Base-by-base conservation (phyloP, 2,329 filamentous ascomycete species). In the Cytospora paraplurivora region DNA sequence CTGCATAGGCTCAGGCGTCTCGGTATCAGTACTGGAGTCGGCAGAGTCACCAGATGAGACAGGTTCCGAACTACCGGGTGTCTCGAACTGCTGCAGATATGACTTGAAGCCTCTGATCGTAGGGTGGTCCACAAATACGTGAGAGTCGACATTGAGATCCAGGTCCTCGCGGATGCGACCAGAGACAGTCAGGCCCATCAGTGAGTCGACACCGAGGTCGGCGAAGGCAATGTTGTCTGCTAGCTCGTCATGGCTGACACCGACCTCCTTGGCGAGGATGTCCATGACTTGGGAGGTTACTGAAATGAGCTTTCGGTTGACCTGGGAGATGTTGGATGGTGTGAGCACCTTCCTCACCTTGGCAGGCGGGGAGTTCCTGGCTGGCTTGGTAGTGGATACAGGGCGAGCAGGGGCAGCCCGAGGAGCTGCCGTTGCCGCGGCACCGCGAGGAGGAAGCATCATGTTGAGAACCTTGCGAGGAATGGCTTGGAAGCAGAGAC, bases 401-500 rank as follows among this genome's bases (percentile, higher is more conserved):
- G 74, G 74, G 13, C 68, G 66, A 15, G 73, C 63, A 11, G 73
- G 69, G 4, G 72, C 68, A 32, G 77, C 71, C 7, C 75, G 69
- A 32, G 74, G 67, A 50, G 77, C 70, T 37, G 74, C 72, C 50
- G 76, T 74, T 37, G 74, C 72, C 50, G 76, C 74, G 27, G 76
- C 73, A 54, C 83, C 84, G 34, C 81, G 78, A 1, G 87, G 87
- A 61, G 88, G 87, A 66, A 91, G 77, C 73, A 91, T 83, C 69
- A 86, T 82, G 77, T 89, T 88, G 65, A 90, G 79, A 32, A 88
- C 79, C 69, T 84, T 83, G 69, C 88, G 86, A 41, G 88, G 87
- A 60, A 89, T 88, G 68, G 84, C 81, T 72, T 86, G 84, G 78
- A 90, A 90, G 75, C 86, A 87, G 68, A 90, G 80, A 56, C 87